Base-by-base conservation (phyloP, 1,284 basidiomycete genomes). In the Psilocybe mexicana region DNA sequence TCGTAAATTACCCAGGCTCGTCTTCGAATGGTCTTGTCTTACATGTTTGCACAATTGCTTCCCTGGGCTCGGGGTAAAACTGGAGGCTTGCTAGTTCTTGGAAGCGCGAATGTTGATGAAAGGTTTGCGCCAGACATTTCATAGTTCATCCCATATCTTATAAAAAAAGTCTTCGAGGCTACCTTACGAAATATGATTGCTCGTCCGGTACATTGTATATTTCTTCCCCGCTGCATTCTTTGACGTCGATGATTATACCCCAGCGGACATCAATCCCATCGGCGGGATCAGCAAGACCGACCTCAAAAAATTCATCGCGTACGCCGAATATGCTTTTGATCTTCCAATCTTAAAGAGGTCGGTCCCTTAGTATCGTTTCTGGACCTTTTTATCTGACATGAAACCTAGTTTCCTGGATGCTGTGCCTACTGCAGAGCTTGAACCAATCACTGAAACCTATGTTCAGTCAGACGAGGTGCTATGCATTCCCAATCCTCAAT, bases 201-300 rank as follows among this genome's bases (percentile, higher is more conserved):
- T 93, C 91, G 3, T 92, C 91, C 14, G 90, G 90, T 89, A 63
- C 48, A 43, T 45, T 12, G 30, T 36, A 10, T 58, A 3, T 24
- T 28, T 10, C 40, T 12, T 36, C 26, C 18, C 18, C 18, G 18
- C 18, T 18, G 18, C 18, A 18, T 18, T 18, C 18, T 18, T 18
- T 18, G 43, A 59, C 14, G 11, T 42, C n/a, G 2, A 24, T 6
- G 11, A 28, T 24, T 18, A 36, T 55, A 25, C 67, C 11, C 3
- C 14, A 94, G 93, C 97, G 54, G 96, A 99, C 71, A 86, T 99
- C 70, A 99, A 99, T 72, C 97, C 96, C 2, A 99, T 99, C 65
- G 97, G 97, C 6, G 93, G 92, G 1, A 98, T 99, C 72, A 96
- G 93, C 73, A 99, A 99, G 76, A 96, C 94, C 0, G 97, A 99